Conservation (phyloP, 805 yeast genomes). For the Candida boleticola region DNA sequence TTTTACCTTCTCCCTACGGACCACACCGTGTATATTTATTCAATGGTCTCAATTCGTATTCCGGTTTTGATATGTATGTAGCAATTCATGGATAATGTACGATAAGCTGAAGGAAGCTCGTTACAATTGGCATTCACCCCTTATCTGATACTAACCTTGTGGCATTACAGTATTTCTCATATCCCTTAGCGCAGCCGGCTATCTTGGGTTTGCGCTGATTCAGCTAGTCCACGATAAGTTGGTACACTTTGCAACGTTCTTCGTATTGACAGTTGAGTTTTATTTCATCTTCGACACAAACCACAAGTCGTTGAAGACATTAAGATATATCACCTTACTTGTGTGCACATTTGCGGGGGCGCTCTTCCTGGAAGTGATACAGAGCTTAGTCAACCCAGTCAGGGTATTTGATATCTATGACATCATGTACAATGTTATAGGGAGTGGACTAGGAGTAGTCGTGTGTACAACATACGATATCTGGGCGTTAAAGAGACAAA, state of each 20-base stretch:
- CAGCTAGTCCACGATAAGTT: conserved; percentile 48
- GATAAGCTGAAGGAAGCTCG: not conserved
- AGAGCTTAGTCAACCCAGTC: conserved; percentile 42
- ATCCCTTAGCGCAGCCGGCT: conserved; percentile 31
- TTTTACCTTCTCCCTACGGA: too few species aligned
- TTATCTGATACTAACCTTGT: not conserved
- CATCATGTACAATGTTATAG: conserved; percentile 35
- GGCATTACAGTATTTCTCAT: conserved; percentile 22
- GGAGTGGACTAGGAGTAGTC: conserved; percentile 28
- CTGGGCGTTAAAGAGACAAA: conserved; percentile 4
- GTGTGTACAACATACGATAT: conserved; percentile 10
- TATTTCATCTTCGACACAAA: conserved; percentile 42
- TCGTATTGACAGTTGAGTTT: conserved; percentile 47
- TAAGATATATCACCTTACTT: conserved; percentile 34
- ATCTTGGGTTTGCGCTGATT: conserved; percentile 52
- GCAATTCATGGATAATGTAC: too few species aligned
- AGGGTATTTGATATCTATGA: conserved; percentile 51
- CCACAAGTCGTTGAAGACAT: conserved; percentile 22
- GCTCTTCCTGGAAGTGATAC: conserved; percentile 51
- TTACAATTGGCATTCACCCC: not conserved
- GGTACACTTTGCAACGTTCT: conserved; percentile 48
- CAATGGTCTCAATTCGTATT: conserved; percentile 17
- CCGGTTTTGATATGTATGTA: conserved; percentile 22
- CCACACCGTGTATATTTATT: too few species aligned
- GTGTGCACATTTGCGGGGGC: conserved; percentile 49